Conservation (phyloP, 257 asterid genomes). For the Solanum raphanifolium region DNA sequence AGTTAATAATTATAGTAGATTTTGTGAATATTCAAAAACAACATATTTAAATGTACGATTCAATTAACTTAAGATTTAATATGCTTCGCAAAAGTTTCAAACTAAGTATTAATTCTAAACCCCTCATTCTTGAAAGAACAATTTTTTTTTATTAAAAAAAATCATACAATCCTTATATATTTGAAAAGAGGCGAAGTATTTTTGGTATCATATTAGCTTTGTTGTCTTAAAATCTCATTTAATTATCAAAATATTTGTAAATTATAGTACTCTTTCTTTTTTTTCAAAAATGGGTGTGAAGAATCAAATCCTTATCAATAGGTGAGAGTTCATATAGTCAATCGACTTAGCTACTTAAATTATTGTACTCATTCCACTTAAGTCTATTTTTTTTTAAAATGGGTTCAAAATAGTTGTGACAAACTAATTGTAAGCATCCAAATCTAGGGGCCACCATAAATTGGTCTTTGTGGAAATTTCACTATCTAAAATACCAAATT, state of each 20-base stretch:
- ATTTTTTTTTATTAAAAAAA: neutral
- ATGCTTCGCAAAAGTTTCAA: neutral
- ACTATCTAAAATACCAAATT: neutral
- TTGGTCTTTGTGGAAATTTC: neutral
- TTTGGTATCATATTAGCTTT: neutral
- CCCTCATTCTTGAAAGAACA: neutral
- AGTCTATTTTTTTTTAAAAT: neutral
- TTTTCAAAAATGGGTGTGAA: accelerated
- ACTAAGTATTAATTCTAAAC: neutral
- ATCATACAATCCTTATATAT: neutral
- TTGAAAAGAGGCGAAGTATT: neutral
- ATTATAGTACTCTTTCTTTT: too few species aligned
- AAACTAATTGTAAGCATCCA: neutral
- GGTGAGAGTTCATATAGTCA: accelerated
- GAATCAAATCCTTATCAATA: too few species aligned
- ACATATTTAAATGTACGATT: neutral
- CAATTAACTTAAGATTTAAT: neutral
- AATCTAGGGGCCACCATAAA: neutral
- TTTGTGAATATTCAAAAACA: neutral
- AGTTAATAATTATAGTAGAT: neutral
- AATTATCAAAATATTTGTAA: neutral
- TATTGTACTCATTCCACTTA: neutral
- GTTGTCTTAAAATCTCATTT: neutral
- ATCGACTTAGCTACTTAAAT: neutral
- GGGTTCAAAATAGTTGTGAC: neutral